phyloP scores from a whole-genome alignment of 768 basidiomycete genomes.

The Trametes elegans region DNA sequence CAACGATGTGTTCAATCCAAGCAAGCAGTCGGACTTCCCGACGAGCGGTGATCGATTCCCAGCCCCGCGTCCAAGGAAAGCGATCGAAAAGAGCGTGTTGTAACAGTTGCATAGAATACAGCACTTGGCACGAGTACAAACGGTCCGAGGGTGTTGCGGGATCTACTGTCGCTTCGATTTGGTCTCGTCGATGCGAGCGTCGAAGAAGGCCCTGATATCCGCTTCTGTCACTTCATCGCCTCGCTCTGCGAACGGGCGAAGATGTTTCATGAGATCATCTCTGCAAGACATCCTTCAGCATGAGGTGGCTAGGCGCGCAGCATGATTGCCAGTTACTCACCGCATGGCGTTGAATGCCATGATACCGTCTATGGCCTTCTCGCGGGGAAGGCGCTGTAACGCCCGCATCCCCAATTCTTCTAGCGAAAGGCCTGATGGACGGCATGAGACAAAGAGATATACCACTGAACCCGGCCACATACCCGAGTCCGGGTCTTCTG shows the following conservation, averaged over 20 bases:
- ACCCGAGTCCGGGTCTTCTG: slow-evolving; percentile 86
- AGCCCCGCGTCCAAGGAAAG: not conserved
- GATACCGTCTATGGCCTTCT: slow-evolving; percentile 80
- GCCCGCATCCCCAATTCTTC: slow-evolving; percentile 86
- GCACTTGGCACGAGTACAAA: slow-evolving; percentile 1
- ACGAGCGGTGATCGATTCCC: not conserved
- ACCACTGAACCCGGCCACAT: too few species aligned
- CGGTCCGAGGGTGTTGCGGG: not conserved
- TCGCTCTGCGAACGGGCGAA: slow-evolving; percentile 77
- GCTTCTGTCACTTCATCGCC: slow-evolving; percentile 71
- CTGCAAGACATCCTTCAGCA: slow-evolving; percentile 34
- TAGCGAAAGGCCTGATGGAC: slow-evolving; percentile 58
- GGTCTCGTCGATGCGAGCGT: slow-evolving; percentile 15
- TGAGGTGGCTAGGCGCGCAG: not conserved
- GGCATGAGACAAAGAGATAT: too few species aligned
- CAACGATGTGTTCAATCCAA: not conserved
- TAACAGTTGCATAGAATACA: slow-evolving; percentile 7
- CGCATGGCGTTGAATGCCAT: slow-evolving; percentile 82
- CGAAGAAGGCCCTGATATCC: slow-evolving; percentile 47
- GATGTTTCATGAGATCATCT: slow-evolving; percentile 66
- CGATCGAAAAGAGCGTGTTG: not conserved
- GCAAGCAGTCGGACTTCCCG: not conserved
- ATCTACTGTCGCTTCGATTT: slow-evolving; percentile 5
- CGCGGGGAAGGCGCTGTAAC: slow-evolving; percentile 68
- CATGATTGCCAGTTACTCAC: slow-evolving; percentile 39